These are phyloP conservation scores for Candida sanyaensis DNA, from an alignment of 1,139 yeast genomes.

Conservation along the genomic window DNA sequence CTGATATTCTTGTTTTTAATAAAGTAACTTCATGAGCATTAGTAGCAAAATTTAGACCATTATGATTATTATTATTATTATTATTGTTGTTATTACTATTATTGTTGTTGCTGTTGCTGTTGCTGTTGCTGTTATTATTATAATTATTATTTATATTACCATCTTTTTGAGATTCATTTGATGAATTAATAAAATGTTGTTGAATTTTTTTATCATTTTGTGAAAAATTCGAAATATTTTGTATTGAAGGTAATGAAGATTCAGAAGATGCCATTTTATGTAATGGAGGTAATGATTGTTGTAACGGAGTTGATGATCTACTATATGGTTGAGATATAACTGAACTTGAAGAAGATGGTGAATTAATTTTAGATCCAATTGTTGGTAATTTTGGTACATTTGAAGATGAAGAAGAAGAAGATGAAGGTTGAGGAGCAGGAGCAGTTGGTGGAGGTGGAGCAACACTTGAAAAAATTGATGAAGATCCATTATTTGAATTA, in stretches of 20 bases:
- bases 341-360: constrained; percentile 9
- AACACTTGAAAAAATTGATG: constrained; percentile 16
- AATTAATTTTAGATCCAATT: constrained; percentile 23
- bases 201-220: constrained; percentile 5
- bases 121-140: constrained; percentile 16
- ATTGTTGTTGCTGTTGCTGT: constrained; percentile 16
- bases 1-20: constrained; percentile 78
- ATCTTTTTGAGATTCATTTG: constrained; percentile 2
- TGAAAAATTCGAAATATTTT: constrained; percentile 4
- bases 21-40: constrained; percentile 47
- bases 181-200: constrained; percentile 9
- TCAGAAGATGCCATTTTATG: constrained; percentile 21
- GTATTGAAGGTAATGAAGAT: constrained; percentile 9
- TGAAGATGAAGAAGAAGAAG: too few relatives aligned
- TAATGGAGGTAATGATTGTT: constrained; percentile 42
- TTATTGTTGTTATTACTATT: constrained; percentile 17
- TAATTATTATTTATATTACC: constrained; percentile 12
- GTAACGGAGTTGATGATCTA: constrained; percentile 14
- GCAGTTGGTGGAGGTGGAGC: too few relatives aligned
- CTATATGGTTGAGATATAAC: constrained; percentile 3
- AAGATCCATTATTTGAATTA: constrained; percentile 1
- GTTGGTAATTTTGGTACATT: constrained; percentile 20
- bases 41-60: constrained; percentile 13
- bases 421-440: too few relatives aligned
- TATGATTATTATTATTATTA: constrained; percentile 16